Evolutionary conservation across 2,329 filamentous ascomycete genomes (phyloP), one percentile per base, ranked within the genome.

Genomic region (Ascochyta viciae-villosae): DNA sequence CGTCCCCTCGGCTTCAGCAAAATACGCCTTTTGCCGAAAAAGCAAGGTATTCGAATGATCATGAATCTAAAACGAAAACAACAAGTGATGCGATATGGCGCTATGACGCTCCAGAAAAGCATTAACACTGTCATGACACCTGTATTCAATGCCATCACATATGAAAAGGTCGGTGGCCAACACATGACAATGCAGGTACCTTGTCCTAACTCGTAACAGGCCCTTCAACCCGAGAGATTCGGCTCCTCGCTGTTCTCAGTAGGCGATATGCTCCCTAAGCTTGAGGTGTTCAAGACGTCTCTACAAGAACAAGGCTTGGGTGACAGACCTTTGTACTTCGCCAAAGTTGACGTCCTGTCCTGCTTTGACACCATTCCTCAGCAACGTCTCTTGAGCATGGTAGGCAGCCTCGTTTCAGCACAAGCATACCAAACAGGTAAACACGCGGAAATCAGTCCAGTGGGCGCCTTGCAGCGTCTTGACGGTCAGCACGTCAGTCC

Each of bases 351-450:
- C 70, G 93, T 99, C 19, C 86, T 91, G 71, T 87, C 91, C 2
- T 96, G 94, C 65, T 99, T 97, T 72, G 95, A 99, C 74, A 96
- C 90, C 0, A 97, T 99, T 40, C 95, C 95, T 0, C 95, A 98
- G 72, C 77, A 83, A 24, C 85, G 86, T 1, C 80, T 98, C 16
- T 70, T 97, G 31, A 73, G 81, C 23, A 79, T 98, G 24, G 83
- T 96, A 60, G 78, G 81, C 38, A 71, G 74, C 61, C 54, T 87
- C 70, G 48, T 86, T 84, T 61, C 85, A 75, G 60, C 89, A 54
- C 75, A 82, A 3, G 77, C 80, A 22, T 99, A 99, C 70, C 82
- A 83, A 7, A 83, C 96, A 43, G 83, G 83, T 7, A 92, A 88
- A 62, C 89, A 97, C 66, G 85, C 87, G 6, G 89, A 96, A 71